Evolutionary conservation across 805 yeast species (phyloP).

Genomic region (Priceomyces castillae): DNA sequence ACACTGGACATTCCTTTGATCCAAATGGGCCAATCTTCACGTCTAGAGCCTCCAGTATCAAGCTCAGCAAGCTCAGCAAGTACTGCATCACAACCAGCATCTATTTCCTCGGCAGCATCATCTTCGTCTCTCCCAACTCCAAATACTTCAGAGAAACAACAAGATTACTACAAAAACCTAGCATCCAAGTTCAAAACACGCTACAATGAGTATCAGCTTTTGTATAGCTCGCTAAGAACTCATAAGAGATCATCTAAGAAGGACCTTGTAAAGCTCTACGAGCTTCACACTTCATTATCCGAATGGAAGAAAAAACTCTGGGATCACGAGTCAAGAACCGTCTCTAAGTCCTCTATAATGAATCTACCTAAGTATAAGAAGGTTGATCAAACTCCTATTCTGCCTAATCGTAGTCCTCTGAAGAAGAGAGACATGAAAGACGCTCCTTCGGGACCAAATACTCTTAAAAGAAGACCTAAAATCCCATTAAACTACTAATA

Average conservation of each 20-base stretch:
- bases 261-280: conserved; percentile 40
- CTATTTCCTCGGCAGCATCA: neutral
- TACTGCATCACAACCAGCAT: conserved; percentile 1
- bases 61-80: neutral
- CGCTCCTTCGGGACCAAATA: neutral
- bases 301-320: conserved; percentile 57
- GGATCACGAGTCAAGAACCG: conserved; percentile 40
- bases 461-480: neutral
- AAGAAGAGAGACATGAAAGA: neutral
- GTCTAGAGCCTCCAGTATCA: neutral
- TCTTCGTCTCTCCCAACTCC: neutral
- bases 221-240: conserved; percentile 34
- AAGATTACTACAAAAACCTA: conserved; percentile 39
- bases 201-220: conserved; percentile 47
- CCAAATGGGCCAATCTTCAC: neutral
- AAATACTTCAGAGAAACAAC: neutral
- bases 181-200: conserved; percentile 47
- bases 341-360: conserved; percentile 33
- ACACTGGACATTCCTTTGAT: neutral
- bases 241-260: conserved; percentile 13
- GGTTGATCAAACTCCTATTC: conserved; percentile 1
- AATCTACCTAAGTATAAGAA: conserved; percentile 38
- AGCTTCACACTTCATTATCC: conserved; percentile 49
- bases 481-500: neutral
- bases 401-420: conserved; percentile 1